Evolutionary conservation across 805 yeast genomes (phyloP).

Genomic region (Candida broadrunensis): DNA sequence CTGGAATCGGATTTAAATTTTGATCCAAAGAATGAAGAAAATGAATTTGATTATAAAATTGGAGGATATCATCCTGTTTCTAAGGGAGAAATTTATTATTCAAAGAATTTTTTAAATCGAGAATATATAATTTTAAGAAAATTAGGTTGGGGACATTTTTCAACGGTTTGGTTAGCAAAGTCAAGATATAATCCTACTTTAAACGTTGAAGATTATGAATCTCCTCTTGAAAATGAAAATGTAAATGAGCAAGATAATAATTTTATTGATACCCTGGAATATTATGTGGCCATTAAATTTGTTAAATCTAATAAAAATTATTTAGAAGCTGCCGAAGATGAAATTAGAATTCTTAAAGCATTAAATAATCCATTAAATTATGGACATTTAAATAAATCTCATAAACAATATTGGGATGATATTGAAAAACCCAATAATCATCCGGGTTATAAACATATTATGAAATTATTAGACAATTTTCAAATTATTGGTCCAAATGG

Average conservation of each 20-base stretch:
- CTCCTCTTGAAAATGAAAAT: background rate
- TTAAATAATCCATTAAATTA: constrained; percentile 17
- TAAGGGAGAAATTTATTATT: constrained; percentile 53
- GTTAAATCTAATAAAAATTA: constrained; percentile 54
- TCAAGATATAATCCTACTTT: constrained; percentile 7
- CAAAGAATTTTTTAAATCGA: constrained; percentile 29
- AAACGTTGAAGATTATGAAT: constrained; percentile 17
- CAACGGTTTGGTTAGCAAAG: constrained; percentile 66
- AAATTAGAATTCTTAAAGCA: constrained; percentile 48
- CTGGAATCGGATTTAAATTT: constrained; percentile 24
- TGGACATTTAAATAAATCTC: constrained; percentile 9
- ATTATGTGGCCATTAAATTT: constrained; percentile 61
- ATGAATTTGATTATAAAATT: constrained; percentile 46
- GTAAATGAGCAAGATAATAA: background rate
- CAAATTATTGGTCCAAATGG: constrained; percentile 61
- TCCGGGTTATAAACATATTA: constrained; percentile 52
- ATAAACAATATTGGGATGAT: constrained; percentile 9
- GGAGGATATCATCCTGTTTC: constrained; percentile 68
- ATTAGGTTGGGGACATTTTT: constrained; percentile 71
- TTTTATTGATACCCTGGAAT: constrained; percentile 15
- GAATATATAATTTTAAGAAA: constrained; percentile 50
- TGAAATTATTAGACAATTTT: constrained; percentile 54
- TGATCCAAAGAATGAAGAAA: constrained; percentile 44
- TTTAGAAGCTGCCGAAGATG: constrained; percentile 64
- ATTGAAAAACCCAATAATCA: constrained; percentile 19